Evolutionary conservation across 805 yeast species (phyloP).

Genomic region (Saccharomyces eubayanus): DNA sequence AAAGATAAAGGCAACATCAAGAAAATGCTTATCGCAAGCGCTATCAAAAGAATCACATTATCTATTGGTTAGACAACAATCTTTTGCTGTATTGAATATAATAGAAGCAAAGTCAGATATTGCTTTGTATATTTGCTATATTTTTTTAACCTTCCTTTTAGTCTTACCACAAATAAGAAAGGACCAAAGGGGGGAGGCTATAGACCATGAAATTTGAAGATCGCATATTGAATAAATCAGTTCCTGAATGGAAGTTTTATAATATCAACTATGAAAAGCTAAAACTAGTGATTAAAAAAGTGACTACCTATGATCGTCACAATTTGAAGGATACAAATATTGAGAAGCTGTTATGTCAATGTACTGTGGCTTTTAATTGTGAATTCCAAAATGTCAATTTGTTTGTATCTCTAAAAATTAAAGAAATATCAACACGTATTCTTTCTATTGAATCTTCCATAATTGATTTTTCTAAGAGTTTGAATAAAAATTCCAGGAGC

Average conservation of each 20-base stretch:
- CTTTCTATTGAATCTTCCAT: constrained; percentile 23
- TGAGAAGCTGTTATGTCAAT: constrained; percentile 1
- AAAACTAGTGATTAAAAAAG: constrained; percentile 53
- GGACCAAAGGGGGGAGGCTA: background rate
- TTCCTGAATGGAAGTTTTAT: constrained; percentile 81
- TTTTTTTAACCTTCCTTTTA: background rate
- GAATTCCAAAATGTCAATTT: constrained; percentile 23
- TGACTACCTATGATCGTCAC: constrained; percentile 33
- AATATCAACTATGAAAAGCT: constrained; percentile 77
- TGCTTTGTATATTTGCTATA: background rate
- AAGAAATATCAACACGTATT: constrained; percentile 23
- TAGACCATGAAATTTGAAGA: constrained; percentile 74
- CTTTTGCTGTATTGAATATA: background rate
- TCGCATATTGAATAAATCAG: constrained; percentile 63
- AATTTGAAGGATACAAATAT: background rate
- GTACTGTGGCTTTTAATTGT: constrained; percentile 10
- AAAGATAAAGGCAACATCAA: background rate
- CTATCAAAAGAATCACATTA: background rate
- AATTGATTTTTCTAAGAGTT: constrained; percentile 9
- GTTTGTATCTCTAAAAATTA: constrained; percentile 25
- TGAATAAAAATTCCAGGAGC: constrained; percentile 1
- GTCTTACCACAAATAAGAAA: background rate
- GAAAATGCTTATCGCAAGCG: background rate
- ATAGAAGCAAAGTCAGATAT: background rate
- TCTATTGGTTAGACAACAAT: background rate